Base-by-base conservation (phyloP, 495 filamentous ascomycete species). In the Beverwykella pulmonaria region DNA sequence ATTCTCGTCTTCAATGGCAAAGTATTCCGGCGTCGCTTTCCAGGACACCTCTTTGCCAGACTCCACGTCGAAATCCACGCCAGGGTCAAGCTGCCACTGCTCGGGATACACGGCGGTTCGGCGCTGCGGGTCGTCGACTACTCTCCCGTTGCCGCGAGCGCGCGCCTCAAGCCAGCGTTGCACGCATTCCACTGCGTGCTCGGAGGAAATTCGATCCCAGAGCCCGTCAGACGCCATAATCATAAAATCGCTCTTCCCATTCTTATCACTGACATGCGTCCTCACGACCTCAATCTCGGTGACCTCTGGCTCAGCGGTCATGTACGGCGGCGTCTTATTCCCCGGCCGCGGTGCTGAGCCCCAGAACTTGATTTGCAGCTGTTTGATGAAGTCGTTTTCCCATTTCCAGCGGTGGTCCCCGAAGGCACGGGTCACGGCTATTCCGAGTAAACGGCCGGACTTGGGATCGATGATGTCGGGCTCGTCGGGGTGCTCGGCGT, bases 361-460 rank as follows among this genome's bases (percentile, higher is more conserved):
- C 66, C 78, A 80, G 69, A 84, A 88, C n/a, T 76, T 67, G 2
- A 71, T 27, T 17, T 79, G 64, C 30, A 82, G 71, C 2, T 77
- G 70, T 29, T 75, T 49, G 54, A 84, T 79, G 17, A 86, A 68
- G 5, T 79, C 74, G 9, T 79, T 20, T 3, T 83, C 70, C 84
- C 84, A 88, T 64, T 90, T 90, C 85, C 83, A 89, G 48, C 78
- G 78, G 30, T 78, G 74, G 73, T 90, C 86, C 32, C 88, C 88
- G 69, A 90, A 89, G 0, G 83, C 84, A 1, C 88, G 81, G 8
- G 85, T 82, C 0, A 85, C 79, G 36, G 75, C 76, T 0, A 87
- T 63, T 0, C 87, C 87, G 46, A 87, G 78, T 1, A 88, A 69
- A 1, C 86, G 81, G 1, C 86, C 84, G 39, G 79, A 68, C 61